These are phyloP conservation scores for Alternaria incomplexa DNA, from an alignment of 2,329 filamentous ascomycete species.

Conservation along the genomic window DNA sequence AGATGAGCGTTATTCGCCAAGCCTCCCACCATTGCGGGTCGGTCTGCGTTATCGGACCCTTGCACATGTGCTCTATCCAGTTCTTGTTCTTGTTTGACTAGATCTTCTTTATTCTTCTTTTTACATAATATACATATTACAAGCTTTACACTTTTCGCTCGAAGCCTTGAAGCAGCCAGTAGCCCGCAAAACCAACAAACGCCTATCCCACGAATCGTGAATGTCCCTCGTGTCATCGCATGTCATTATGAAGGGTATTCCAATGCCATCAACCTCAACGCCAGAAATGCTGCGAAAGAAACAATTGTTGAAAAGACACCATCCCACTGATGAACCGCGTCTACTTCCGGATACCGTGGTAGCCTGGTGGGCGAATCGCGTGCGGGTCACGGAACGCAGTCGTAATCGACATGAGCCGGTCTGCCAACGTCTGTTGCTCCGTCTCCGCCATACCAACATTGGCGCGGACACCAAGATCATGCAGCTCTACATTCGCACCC, in stretches of 20 bases:
- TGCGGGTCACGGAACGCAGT: constrained; percentile 37
- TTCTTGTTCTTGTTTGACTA: too few relatives aligned
- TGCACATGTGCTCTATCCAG: too few relatives aligned
- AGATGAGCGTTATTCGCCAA: constrained; percentile 32
- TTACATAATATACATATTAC: not conserved
- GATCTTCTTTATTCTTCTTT: not conserved
- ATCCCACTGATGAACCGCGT: too few relatives aligned
- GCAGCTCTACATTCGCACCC: constrained; percentile 34
- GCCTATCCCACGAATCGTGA: not conserved
- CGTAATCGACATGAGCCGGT: constrained; percentile 43
- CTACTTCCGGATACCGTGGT: constrained; percentile 16
- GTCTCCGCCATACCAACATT: constrained; percentile 43
- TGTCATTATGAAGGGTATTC: not conserved
- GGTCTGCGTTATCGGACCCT: constrained; percentile 20
- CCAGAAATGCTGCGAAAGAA: not conserved
- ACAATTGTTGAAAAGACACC: not conserved
- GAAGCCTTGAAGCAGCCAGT: too few relatives aligned
- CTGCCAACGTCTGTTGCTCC: constrained; percentile 52
- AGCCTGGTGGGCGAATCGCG: constrained; percentile 15
- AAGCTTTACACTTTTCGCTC: not conserved
- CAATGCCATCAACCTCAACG: not conserved
- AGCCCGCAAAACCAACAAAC: too few relatives aligned
- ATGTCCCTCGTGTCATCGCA: not conserved
- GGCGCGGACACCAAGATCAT: constrained; percentile 41
- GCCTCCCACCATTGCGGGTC: constrained; percentile 9